A percentile compares a stretch with the other conserved stretches of the same genome.
Conservation (phyloP, 73 alveolate species). For the Halteria grandinella region DNA sequence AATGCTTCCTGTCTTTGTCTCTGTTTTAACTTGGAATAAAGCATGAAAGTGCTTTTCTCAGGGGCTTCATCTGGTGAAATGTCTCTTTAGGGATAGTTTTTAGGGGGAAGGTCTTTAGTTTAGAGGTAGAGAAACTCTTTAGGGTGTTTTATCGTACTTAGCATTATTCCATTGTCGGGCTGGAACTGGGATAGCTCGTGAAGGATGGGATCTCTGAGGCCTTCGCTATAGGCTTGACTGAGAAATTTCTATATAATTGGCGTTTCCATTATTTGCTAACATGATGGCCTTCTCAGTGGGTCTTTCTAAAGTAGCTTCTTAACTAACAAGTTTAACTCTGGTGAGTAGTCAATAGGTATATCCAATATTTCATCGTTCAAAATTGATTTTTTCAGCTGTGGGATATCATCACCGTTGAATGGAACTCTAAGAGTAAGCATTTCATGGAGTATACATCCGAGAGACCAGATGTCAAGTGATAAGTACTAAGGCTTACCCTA, state of each 20-base stretch:
- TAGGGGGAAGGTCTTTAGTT: not conserved
- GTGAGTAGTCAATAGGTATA: conserved; percentile 20
- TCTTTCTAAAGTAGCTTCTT: conserved; percentile 2
- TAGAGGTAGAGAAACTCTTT: not conserved
- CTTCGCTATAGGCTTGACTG: not conserved
- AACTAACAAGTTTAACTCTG: not conserved
- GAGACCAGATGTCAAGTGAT: conserved; percentile 49
- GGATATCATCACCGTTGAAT: conserved; percentile 47
- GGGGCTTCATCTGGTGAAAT: not conserved
- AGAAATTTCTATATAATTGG: not conserved
- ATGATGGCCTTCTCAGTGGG: conserved; percentile 10
- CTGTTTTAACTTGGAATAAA: not conserved
- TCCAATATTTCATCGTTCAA: not conserved
- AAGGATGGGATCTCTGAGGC: not conserved
- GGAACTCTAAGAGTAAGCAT: conserved; percentile 39
- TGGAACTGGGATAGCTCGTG: too few relatives aligned
- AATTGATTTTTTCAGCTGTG: not conserved
- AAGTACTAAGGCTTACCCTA: conserved; percentile 20
- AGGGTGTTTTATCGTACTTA: not conserved
- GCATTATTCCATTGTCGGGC: too few relatives aligned
- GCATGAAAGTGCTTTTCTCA: not conserved
- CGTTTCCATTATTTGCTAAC: not conserved
- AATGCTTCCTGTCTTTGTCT: not conserved
- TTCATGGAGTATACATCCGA: conserved; percentile 47
- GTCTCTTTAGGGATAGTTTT: not conserved